Base-by-base conservation (phyloP, 1,284 basidiomycete genomes). In the Apiotrichum montevideense region DNA sequence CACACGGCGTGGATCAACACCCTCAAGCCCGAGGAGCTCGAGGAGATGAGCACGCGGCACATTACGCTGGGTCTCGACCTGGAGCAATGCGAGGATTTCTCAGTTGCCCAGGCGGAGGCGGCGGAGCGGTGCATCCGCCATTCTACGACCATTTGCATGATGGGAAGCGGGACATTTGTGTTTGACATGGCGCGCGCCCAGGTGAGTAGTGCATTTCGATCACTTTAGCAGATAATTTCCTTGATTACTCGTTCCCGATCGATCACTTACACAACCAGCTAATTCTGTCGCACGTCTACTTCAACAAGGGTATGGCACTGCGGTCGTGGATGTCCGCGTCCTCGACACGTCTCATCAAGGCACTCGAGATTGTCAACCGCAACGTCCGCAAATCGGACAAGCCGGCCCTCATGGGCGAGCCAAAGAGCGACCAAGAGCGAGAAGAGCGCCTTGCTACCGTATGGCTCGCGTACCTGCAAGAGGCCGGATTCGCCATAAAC, bases 1-100 rank as follows among this genome's bases (percentile, higher is more conserved):
- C 70, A 77, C 55, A 76, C 74, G 1, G 74, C 75, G 6, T 72
- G 70, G 67, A 68, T 68, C 43, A 67, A 60, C 21, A 57, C 59
- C 3, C 41, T 72, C 9, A 57, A 64, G 6, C 69, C 70, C 0
- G 64, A 69, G 29, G 51, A 64, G 15, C 45, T 70, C 8, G 70
- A 73, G 34, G 57, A 48, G 14, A 52, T 55, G 13, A 55, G 67
- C n/a, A 46, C 57, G 15, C 45, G 53, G 10, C 56, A 67, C 35
- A 63, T 71, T n/a, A 37, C 42, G 1, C 35, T 54, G 4, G 67
- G 69, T 32, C 39, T 64, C 9, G 66, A 65, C 48, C 57, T 75
- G 3, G 66, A 69, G 39, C 50, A 45, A 1, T 63, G 69, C 32
- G 70, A 68, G 39, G 73, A 75, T 57, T 75, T 75, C 59, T 65